phyloP scores from a whole-genome alignment of 129 eudicot genomes.

The Artemisia tridentata region DNA sequence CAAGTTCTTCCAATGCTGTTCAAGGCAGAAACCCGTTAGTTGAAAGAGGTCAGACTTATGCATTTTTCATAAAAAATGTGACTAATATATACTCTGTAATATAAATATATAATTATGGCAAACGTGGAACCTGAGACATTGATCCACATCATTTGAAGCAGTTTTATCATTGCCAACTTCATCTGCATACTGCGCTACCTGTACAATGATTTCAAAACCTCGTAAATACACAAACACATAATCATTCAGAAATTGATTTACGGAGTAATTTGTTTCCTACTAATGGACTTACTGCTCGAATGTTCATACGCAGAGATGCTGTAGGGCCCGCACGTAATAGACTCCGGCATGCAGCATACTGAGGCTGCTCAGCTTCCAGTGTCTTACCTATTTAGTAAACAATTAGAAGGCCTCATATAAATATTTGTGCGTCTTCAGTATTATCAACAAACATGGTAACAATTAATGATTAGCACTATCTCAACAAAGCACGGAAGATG shows the following conservation, averaged over 20 bases:
- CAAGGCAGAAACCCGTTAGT: too few species aligned
- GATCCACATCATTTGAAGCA: constrained; percentile 75
- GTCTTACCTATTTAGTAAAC: too few species aligned
- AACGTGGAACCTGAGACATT: constrained; percentile 79
- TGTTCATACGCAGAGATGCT: constrained; percentile 75
- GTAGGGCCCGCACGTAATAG: constrained; percentile 86
- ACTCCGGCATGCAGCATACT: constrained; percentile 67
- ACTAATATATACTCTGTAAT: too few species aligned
- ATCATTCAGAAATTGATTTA: not conserved
- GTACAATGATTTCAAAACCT: constrained; percentile 25
- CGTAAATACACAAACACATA: constrained; percentile 9
- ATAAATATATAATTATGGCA: too few species aligned
- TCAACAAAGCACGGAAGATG: too few species aligned
- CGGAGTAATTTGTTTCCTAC: not conserved
- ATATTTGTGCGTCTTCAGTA: too few species aligned
- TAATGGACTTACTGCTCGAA: constrained; percentile 72
- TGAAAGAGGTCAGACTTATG: too few species aligned
- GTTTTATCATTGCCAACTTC: constrained; percentile 68
- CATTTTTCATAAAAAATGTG: too few species aligned
- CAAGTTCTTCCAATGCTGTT: too few species aligned
- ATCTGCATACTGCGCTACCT: constrained; percentile 91
- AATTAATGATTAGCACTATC: too few species aligned
- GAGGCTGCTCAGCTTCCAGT: not conserved
- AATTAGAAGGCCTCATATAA: too few species aligned
- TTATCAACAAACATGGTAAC: too few species aligned